Base-by-base conservation (phyloP, 2,329 filamentous ascomycete genomes). In the Cladophialophora exuberans region DNA sequence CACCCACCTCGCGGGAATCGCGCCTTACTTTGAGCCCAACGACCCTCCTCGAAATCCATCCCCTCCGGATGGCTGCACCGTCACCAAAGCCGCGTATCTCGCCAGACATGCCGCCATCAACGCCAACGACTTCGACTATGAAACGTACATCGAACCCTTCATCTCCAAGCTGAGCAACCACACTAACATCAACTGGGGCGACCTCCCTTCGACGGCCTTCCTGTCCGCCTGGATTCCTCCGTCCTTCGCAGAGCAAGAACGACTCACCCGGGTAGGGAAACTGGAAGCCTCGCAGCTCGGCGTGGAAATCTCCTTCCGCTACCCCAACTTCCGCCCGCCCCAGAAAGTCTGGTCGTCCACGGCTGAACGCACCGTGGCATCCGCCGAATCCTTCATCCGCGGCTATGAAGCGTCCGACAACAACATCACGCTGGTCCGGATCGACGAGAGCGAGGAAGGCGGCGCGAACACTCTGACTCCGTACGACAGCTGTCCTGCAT, bases 401-500 rank as follows among this genome's bases (percentile, higher is more conserved):
- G 83, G 83, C 0, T 72, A 84, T 7, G 79, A 83, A 60, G 69
- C 72, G 3, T 76, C 77, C 39, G 79, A 78, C 60, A 76, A 79
- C 56, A 72, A 73, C 46, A 84, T 84, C 56, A 71, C 80, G 42
- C 73, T 84, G 6, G 76, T 83, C 39, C 73, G 74, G 60, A 72
- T 87, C 47, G 78, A 78, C 58, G 83, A 87, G 66, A 78, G 77
- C 17, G 66, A 81, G 53, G 73, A 83, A 56, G 72, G 78, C 2
- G 84, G 83, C 15, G 84, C 84, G 6, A 75, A 87, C 64, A 78
- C 75, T 42, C 69, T 87, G 60, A 87, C 85, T 1, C 83, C 84
- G 0, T 87, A 88, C 70, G 81, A 83, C 66, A 78, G 78, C 33
- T 88, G 85, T 62, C 82, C 83, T 10, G 82, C 79, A 10, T 88